A percentile compares a stretch with the other conserved stretches of the same genome.
Conservation (phyloP, 768 basidiomycete genomes). For the Chalciporus sphaerocephalus region DNA sequence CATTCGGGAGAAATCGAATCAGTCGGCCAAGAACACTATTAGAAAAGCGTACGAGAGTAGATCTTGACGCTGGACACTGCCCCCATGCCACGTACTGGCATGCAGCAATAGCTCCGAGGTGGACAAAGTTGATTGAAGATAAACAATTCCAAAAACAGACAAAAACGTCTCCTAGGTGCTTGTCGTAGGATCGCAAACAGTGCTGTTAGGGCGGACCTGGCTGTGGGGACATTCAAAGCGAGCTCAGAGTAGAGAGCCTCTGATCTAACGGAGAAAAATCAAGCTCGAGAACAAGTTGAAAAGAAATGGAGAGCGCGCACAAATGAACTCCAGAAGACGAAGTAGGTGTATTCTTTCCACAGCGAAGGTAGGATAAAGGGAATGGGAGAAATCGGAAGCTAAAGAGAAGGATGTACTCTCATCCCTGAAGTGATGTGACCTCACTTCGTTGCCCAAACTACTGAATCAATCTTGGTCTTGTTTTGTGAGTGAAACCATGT, state of each 20-base stretch:
- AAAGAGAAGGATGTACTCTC: too few species aligned
- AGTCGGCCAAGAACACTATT: conserved; percentile 1
- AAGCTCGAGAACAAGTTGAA: background rate
- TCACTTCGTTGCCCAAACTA: too few species aligned
- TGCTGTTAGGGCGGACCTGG: background rate
- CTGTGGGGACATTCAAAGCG: too few species aligned
- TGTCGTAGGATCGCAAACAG: background rate
- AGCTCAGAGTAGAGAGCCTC: too few species aligned
- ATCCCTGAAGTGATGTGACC: too few species aligned
- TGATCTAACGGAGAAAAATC: background rate
- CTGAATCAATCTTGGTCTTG: too few species aligned
- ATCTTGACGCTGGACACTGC: background rate
- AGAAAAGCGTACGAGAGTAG: conserved; percentile 3
- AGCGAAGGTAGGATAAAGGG: too few species aligned
- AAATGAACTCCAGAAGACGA: background rate
- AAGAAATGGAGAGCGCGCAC: background rate
- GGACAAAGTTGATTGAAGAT: too few species aligned
- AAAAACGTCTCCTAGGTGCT: background rate
- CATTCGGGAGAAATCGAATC: conserved; percentile 1
- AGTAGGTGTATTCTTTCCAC: background rate
- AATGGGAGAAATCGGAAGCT: too few species aligned
- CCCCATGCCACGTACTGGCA: too few species aligned
- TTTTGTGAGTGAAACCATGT: too few species aligned
- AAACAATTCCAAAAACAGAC: background rate
- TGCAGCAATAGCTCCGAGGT: too few species aligned